Base-by-base conservation (phyloP, 2,329 filamentous ascomycete genomes). In the Didymella glomerata region DNA sequence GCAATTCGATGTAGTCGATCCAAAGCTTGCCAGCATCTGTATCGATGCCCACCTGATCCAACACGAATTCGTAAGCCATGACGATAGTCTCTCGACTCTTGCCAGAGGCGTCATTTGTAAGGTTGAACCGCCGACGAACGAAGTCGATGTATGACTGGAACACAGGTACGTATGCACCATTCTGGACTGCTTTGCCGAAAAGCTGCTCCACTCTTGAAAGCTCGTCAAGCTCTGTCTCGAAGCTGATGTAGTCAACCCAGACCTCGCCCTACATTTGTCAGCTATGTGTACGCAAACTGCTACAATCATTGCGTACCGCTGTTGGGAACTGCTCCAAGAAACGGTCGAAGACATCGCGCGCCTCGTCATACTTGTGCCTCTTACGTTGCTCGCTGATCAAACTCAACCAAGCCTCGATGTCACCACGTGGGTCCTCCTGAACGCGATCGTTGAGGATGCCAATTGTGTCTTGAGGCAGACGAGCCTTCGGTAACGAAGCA, bases 81-180 rank as follows among this genome's bases (percentile, higher is more conserved):
- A 88, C 89, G 55, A 99, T 89, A 8, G 90, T 90, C 64, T 87
- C 85, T 61, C 95, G 90, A 47, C 92, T 91, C 65, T 88, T 83
- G 20, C 92, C 92, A 36, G 85, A 86, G 1, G 89, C 82, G 73
- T 98, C 95, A 70, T 90, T 88, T 42, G 84, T 92, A 59, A 98
- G 82, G 65, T 96, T 94, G 77, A 97, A 95, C 64, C 92, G 87
- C 47, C 95, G 90, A 52, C 95, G 92, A 63, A 98, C 91, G 76
- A 98, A 97, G 78, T 97, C 93, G 62, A 99, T 87, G 76, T 99
- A 99, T 30, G 93, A 86, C 7, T 90, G 92, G 92, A 93, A 99
- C 20, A 99, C 85, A 62, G 90, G 86, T 38, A 98, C 90, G 74
- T 94, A 91, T 11, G 91, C 89, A 20, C 95, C 89, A 9, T 86